Conservation (phyloP, 202 grass and related monocot species). For the Schoenoplectus tabernaemontani region DNA sequence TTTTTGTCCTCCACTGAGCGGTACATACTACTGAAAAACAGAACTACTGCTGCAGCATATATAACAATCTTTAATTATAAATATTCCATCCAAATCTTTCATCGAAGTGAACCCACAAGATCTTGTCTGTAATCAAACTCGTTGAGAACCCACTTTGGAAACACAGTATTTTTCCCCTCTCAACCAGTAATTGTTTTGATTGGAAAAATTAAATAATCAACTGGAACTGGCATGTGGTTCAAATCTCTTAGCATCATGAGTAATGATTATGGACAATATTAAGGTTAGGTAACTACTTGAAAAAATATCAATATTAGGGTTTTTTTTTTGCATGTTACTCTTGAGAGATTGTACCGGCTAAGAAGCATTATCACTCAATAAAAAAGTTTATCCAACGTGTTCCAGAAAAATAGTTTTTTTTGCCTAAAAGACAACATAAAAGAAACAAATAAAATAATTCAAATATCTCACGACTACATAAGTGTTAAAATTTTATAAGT, state of each 20-base stretch:
- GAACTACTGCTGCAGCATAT: background rate
- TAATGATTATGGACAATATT: background rate
- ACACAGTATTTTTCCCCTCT: background rate
- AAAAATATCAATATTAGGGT: too few species aligned
- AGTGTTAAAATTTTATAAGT: too few species aligned
- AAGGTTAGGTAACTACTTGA: background rate
- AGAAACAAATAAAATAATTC: too few species aligned
- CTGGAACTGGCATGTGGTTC: background rate
- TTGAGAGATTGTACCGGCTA: too few species aligned
- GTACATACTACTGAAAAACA: background rate
- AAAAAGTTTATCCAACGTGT: too few species aligned
- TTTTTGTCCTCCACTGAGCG: background rate
- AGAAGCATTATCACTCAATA: too few species aligned
- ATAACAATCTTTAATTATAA: background rate
- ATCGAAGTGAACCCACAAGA: background rate
- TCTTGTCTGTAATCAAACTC: background rate
- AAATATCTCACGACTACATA: too few species aligned
- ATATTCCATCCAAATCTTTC: conserved; percentile 7
- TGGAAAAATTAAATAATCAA: background rate
- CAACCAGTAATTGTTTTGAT: background rate
- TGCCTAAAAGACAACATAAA: too few species aligned
- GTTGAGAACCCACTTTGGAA: background rate
- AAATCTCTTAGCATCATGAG: background rate
- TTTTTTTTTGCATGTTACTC: too few species aligned
- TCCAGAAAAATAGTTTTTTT: too few species aligned